Conservation (phyloP, 768 basidiomycete genomes). For the Termitomyces sp. region DNA sequence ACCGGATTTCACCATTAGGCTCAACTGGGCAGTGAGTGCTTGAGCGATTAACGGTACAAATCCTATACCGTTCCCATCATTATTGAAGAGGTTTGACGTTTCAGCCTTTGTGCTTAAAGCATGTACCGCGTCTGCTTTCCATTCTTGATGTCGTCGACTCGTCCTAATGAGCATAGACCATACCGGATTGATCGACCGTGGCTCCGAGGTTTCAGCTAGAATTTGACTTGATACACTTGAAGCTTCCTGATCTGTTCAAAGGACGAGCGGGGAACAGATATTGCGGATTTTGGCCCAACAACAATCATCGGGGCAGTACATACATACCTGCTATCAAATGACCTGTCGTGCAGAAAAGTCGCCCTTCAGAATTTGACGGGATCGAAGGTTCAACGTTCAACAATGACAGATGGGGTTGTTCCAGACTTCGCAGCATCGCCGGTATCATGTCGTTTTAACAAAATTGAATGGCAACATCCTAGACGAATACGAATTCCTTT, state of each 20-base stretch:
- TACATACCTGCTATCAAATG: not conserved
- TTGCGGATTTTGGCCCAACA: not conserved
- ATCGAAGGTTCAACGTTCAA: not conserved
- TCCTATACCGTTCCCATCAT: not conserved
- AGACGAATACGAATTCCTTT: too few relatives aligned
- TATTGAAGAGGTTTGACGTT: too few relatives aligned
- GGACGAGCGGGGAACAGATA: not conserved
- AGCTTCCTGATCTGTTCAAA: not conserved
- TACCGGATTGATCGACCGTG: not conserved
- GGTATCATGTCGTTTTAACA: not conserved
- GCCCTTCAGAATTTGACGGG: not conserved
- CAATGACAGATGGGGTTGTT: not conserved
- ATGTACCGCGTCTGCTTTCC: not conserved
- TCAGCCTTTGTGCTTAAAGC: not conserved
- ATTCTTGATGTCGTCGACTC: not conserved
- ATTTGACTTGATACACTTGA: not conserved
- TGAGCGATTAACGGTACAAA: not conserved
- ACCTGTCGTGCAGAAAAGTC: not conserved
- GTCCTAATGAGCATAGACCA: not conserved
- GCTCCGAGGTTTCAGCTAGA: not conserved
- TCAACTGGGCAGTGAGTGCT: not conserved
- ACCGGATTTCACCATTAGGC: not conserved
- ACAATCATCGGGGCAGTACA: not conserved
- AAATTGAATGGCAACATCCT: not conserved
- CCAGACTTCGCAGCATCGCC: not conserved